These are phyloP conservation scores for Lentinula edodes DNA, from an alignment of 768 basidiomycete genomes.

Conservation along the genomic window DNA sequence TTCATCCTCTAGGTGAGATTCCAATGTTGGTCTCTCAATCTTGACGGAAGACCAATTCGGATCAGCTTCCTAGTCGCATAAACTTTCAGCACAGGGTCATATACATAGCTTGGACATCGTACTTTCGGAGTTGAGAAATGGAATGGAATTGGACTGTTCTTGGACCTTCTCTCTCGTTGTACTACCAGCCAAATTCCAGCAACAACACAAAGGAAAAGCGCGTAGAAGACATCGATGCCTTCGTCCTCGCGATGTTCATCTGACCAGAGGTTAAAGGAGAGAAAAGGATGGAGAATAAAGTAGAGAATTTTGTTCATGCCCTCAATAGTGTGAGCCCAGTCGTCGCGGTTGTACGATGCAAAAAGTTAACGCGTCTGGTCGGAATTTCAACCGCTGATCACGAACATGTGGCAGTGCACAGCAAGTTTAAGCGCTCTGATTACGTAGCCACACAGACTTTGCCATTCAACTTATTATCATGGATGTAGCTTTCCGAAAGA, in stretches of 20 bases:
- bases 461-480: background rate
- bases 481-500: slow-evolving; percentile 63
- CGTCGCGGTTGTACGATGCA: background rate
- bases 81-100: background rate
- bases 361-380: background rate
- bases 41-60: slow-evolving; percentile 51
- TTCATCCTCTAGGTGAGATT: slow-evolving; percentile 55
- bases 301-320: slow-evolving; percentile 7
- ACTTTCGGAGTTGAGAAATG: slow-evolving; percentile 54
- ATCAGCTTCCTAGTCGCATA: slow-evolving; percentile 42
- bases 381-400: background rate
- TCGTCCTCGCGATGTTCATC: slow-evolving; percentile 42
- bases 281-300: slow-evolving; percentile 48
- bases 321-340: background rate
- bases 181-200: slow-evolving; percentile 78
- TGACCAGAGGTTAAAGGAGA: slow-evolving; percentile 41
- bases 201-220: slow-evolving; percentile 64
- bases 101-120: background rate
- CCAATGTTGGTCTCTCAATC: slow-evolving; percentile 55
- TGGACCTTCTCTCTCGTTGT: slow-evolving; percentile 65
- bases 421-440: background rate
- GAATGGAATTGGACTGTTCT: slow-evolving; percentile 73
- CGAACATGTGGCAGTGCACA: background rate
- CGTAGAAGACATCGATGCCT: slow-evolving; percentile 60
- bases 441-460: background rate